Base-by-base conservation (phyloP, 441 rosid genomes). In the Populus hybrid region DNA sequence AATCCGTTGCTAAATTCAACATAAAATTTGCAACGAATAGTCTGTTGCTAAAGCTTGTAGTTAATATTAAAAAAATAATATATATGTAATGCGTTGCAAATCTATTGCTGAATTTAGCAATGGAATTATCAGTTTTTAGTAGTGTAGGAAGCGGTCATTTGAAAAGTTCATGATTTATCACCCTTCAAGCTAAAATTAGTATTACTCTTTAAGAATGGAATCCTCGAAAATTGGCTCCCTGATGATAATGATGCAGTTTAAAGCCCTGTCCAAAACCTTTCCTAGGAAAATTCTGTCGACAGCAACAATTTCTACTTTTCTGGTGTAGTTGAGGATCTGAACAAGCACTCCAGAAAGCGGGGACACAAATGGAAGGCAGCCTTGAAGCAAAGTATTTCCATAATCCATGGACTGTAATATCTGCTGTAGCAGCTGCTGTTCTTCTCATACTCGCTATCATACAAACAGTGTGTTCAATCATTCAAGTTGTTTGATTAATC, bases 261-360 rank as follows among this genome's bases (percentile, higher is more conserved):
- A 2, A 33, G 5, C 24, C 64, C 73, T 20, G 70, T 82, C 23
- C 81, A 73, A 36, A 71, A 6, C 11, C 64, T 80, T 33, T 53
- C 64, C 64, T 67, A 59, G 20, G 76, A 76, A 31, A 85, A 85
- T n/a, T 26, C 72, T 0, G 20, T 56, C 63, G 3, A 9, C 18
- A 74, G 45, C 33, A 73, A 79, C 64, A 24, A 75, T 67, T 90
- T 83, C 80, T 76, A 82, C 63, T 75, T 78, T 1, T 20, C 81
- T 0, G 53, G 53, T 8, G 75, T 85, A 53, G 71, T 82, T 1
- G 77, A 67, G 5, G 72, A 50, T 0, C 45, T 84, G 70, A 77
- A 79, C 12, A 0, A 20, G 0, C 73, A 84, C 40, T 74, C 68
- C 68, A 10, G 56, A 1, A 72, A 67, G 33, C 33, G 66, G 6